Evolutionary conservation across 2,329 filamentous ascomycete genomes (phyloP), one percentile per base, ranked within the genome.

Genomic region (Tolypocladium amazonense): DNA sequence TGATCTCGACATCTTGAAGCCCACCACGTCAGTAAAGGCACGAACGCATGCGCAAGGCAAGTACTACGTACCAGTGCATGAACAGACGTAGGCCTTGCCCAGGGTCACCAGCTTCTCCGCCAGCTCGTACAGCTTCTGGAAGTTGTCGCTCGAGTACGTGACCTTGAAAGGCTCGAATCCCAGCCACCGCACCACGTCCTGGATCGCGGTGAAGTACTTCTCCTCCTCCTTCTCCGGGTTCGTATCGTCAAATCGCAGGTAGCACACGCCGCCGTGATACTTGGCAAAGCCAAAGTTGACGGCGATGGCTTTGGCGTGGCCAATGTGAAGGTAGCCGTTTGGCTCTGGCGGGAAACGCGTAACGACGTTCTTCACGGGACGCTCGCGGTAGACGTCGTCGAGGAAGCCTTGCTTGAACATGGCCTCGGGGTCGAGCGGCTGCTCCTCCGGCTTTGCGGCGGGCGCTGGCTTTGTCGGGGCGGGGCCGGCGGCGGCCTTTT

Each of bases 251-350:
- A 90, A 96, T 67, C 93, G 61, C 58, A 62, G 39, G 57, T 61
- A 60, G 60, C 57, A 61, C 23, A 65, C 67, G 61, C 93, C 93
- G 41, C 88, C 88, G 71, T 96, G 89, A 69, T 87, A 86, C 69
- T 84, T 85, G 18, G 94, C 93, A 72, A 97, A 97, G 8, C 93
- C 93, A 75, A 97, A 97, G 76, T 97, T 97, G 73, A 97, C 86
- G 0, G 91, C 88, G 72, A 97, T 97, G 27, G 94, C 93, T 77
- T 97, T 97, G 65, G 89, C 89, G 71, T 97, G 94, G 25, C 93
- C 93, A 66, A 97, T 89, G 71, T 97, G 92, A 12, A 97, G 82
- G 72, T 88, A 97, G 59, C 93, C 94, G 72, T 97, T 97, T 56
- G 94, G 94, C 75, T 93, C 89, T 25, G 89, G 89, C 2, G 89